Evolutionary conservation across 208 protist species (phyloP).

Genomic region (Wallacemonas rigidus): DNA sequence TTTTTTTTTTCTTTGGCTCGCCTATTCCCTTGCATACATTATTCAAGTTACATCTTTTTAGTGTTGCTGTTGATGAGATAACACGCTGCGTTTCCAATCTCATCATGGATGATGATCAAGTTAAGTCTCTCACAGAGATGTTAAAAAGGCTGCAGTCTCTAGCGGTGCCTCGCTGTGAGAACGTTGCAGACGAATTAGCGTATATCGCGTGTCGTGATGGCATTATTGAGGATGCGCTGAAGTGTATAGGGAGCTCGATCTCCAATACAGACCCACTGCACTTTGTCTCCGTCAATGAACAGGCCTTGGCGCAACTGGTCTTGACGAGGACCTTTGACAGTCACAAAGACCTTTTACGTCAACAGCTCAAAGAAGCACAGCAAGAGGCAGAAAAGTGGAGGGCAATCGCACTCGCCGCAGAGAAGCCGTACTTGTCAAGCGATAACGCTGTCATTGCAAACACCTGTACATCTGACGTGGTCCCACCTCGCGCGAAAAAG

Average conservation of each 20-base stretch:
- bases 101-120: slow-evolving; percentile 5
- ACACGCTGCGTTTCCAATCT: too few species aligned
- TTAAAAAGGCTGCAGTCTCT: slow-evolving; percentile 18
- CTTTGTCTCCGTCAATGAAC: slow-evolving; percentile 23
- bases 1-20: too few species aligned
- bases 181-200: slow-evolving; percentile 24
- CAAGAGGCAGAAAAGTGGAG: slow-evolving; percentile 28
- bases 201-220: slow-evolving; percentile 27
- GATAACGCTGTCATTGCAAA: too few species aligned
- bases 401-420: slow-evolving; percentile 13
- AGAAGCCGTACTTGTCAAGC: neutral
- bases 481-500: neutral
- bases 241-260: neutral
- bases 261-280: neutral
- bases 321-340: slow-evolving; percentile 30
- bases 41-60: neutral
- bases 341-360: slow-evolving; percentile 25
- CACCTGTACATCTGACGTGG: neutral
- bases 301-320: slow-evolving; percentile 22
- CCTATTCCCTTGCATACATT: too few species aligned
- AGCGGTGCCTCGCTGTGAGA: slow-evolving; percentile 18
- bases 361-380: slow-evolving; percentile 21
- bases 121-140: neutral
- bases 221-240: slow-evolving; percentile 10
- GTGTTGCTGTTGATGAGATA: slow-evolving; percentile 13